A percentile compares a stretch with the other conserved stretches of the same genome.
Evolutionary conservation across 306 rosid species (phyloP).

Genomic region (Glycyrrhiza uralensis): DNA sequence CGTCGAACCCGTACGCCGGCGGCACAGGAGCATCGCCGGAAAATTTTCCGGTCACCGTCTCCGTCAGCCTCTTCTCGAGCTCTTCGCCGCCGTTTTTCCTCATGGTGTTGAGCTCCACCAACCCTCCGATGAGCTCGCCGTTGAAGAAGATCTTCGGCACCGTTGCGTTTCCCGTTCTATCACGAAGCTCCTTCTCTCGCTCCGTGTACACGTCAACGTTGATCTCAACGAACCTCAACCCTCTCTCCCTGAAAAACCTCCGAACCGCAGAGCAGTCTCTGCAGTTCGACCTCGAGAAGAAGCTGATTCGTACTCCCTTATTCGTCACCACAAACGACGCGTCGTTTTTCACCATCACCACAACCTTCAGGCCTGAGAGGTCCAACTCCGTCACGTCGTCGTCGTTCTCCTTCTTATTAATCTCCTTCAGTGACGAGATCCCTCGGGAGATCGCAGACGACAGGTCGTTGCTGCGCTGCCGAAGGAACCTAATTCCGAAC

Average conservation of each 20-base stretch:
- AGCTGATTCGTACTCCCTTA: slow-evolving; percentile 50
- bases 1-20: slow-evolving; percentile 82
- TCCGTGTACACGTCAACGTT: slow-evolving; percentile 70
- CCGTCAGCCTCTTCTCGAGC: slow-evolving; percentile 48
- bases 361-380: slow-evolving; percentile 66
- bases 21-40: slow-evolving; percentile 68
- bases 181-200: slow-evolving; percentile 59
- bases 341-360: slow-evolving; percentile 37
- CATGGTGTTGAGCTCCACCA: slow-evolving; percentile 69
- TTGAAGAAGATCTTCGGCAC: slow-evolving; percentile 93
- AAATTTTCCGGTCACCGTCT: slow-evolving; percentile 27
- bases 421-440: slow-evolving; percentile 54
- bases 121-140: slow-evolving; percentile 71
- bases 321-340: too few relatives aligned
- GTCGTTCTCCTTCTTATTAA: background rate
- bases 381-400: slow-evolving; percentile 49
- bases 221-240: slow-evolving; percentile 68
- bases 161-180: slow-evolving; percentile 54
- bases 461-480: slow-evolving; percentile 48
- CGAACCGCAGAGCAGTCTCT: slow-evolving; percentile 82
- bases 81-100: slow-evolving; percentile 65
- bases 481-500: slow-evolving; percentile 53
- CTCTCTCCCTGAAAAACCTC: slow-evolving; percentile 50
- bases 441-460: slow-evolving; percentile 55
- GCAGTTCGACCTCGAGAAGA: slow-evolving; percentile 84